phyloP scores from a whole-genome alignment of 2,329 filamentous ascomycete species.

The Teratosphaeria epicoccoides region DNA sequence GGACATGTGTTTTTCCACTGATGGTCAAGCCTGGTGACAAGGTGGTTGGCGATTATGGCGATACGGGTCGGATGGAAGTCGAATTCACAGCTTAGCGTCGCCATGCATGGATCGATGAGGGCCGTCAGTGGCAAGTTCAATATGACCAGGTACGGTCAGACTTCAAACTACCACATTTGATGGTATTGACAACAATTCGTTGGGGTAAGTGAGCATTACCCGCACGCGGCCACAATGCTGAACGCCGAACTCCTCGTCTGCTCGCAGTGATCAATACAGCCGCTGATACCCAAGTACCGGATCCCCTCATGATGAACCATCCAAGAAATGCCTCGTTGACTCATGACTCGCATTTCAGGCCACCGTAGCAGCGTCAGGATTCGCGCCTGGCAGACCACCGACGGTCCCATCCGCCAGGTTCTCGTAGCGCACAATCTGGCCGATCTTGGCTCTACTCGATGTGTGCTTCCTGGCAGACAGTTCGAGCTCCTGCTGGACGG shows the following conservation, averaged over 20 bases:
- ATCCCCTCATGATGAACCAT: not conserved
- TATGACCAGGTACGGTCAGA: not conserved
- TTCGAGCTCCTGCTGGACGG: not conserved
- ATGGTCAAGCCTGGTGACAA: not conserved
- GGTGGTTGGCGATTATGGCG: constrained; percentile 2
- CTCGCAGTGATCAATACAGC: not conserved
- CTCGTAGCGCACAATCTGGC: not conserved
- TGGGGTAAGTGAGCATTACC: not conserved
- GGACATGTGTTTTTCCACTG: constrained; percentile 1
- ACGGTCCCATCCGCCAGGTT: not conserved
- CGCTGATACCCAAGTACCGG: not conserved
- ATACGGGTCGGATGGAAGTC: not conserved
- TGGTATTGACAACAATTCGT: not conserved
- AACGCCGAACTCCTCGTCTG: not conserved
- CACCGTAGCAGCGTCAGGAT: not conserved
- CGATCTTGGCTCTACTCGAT: not conserved
- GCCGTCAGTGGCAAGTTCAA: no score
- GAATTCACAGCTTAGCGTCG: not conserved
- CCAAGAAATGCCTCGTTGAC: not conserved
- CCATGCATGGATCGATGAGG: no score
- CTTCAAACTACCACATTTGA: not conserved
- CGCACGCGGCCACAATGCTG: not conserved
- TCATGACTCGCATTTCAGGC: not conserved
- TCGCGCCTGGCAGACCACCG: not conserved
- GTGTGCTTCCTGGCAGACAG: not conserved